These are phyloP conservation scores for Xanthoconium stramineum DNA, from an alignment of 768 basidiomycete genomes.

Conservation along the genomic window DNA sequence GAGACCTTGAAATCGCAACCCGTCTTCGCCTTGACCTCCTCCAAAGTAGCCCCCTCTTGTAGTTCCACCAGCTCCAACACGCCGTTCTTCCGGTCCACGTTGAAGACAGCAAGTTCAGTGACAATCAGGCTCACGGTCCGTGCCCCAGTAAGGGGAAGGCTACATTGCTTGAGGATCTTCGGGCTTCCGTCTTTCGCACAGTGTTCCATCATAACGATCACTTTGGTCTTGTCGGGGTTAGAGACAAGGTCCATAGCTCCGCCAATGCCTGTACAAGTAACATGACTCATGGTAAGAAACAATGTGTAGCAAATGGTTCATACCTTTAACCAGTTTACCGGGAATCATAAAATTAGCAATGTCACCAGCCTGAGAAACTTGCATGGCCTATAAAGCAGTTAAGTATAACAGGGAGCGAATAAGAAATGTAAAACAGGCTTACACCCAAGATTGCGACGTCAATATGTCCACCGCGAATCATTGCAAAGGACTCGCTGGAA, in stretches of 20 bases:
- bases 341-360: constrained; percentile 99
- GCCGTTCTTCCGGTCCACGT: constrained; percentile 75
- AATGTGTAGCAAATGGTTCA: neutral
- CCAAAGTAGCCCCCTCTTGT: constrained; percentile 79
- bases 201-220: constrained; percentile 89
- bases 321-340: constrained; percentile 85
- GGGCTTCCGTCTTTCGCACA: constrained; percentile 85
- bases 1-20: constrained; percentile 74
- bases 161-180: constrained; percentile 81
- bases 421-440: constrained; percentile 28
- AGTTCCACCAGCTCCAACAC: constrained; percentile 74
- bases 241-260: constrained; percentile 97
- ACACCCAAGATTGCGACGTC: constrained; percentile 92
- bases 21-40: constrained; percentile 85
- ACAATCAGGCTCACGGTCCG: constrained; percentile 86
- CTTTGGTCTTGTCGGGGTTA: constrained; percentile 92
- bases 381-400: constrained; percentile 67
- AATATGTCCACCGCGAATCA: constrained; percentile 97
- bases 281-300: constrained; percentile 6
- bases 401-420: neutral
- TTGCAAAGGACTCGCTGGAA: constrained; percentile 91
- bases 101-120: constrained; percentile 89
- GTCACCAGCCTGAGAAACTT: constrained; percentile 90
- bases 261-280: constrained; percentile 66
- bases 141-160: constrained; percentile 86